A percentile compares a stretch with the other conserved stretches of the same genome.
These are phyloP conservation scores for Trametes cingulata DNA, from an alignment of 768 basidiomycete genomes.

Conservation along the genomic window DNA sequence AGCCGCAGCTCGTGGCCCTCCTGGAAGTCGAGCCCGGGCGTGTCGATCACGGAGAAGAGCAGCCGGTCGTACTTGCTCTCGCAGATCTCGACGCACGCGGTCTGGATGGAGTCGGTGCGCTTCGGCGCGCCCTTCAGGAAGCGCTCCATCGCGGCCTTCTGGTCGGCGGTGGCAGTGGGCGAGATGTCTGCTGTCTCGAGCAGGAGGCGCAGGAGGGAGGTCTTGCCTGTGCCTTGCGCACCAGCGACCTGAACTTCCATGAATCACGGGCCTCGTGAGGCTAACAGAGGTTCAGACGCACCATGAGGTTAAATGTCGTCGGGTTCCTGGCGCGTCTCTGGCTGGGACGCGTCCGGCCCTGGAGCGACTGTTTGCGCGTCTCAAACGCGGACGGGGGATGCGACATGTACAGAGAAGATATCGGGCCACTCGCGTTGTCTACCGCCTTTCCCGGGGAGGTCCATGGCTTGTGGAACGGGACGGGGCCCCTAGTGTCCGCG, in stretches of 20 bases:
- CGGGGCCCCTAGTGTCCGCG: conserved; percentile 50
- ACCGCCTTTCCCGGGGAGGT: conserved; percentile 26
- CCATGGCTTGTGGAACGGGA: conserved; percentile 86
- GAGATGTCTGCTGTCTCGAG: conserved; percentile 86
- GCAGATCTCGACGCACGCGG: conserved; percentile 77
- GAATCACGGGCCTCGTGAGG: not conserved
- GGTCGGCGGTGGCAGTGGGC: conserved; percentile 72
- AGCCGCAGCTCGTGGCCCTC: conserved; percentile 73
- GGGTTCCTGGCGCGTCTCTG: conserved; percentile 66
- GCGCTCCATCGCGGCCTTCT: conserved; percentile 60
- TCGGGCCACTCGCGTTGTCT: conserved; percentile 37
- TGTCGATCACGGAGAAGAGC: conserved; percentile 79
- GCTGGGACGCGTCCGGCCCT: conserved; percentile 48
- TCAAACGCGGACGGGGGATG: conserved; percentile 65
- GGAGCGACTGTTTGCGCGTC: conserved; percentile 42
- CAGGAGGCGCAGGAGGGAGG: conserved; percentile 75
- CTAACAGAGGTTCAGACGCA: conserved; percentile 41
- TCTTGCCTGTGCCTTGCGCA: conserved; percentile 81
- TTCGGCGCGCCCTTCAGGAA: conserved; percentile 65
- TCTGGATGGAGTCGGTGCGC: conserved; percentile 61
- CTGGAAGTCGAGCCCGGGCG: conserved; percentile 79
- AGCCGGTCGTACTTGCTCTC: conserved; percentile 83
- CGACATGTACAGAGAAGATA: conserved; percentile 72
- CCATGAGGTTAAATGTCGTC: conserved; percentile 88
- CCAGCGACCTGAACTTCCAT: conserved; percentile 63